phyloP scores from a whole-genome alignment of 768 basidiomycete species.

The Grammothele lineata region DNA sequence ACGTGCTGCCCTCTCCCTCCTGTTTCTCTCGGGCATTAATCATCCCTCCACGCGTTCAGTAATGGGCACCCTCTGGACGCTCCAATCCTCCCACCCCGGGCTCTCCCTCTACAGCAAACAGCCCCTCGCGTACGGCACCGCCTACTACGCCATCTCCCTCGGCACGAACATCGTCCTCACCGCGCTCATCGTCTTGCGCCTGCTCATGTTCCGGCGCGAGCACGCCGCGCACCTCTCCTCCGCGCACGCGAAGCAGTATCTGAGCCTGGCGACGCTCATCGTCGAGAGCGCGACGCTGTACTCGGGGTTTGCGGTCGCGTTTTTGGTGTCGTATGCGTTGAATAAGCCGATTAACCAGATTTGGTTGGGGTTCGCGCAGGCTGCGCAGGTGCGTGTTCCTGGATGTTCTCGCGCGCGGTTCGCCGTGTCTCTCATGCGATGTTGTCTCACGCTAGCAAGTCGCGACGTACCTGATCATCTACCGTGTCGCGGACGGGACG shows the following conservation, averaged over 20 bases:
- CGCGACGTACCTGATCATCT: slow-evolving; percentile 24
- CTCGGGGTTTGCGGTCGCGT: slow-evolving; percentile 18
- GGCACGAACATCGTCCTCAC: slow-evolving; percentile 20
- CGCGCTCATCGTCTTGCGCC: slow-evolving; percentile 16
- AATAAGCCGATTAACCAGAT: slow-evolving; percentile 12
- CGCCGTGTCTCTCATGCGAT: no score
- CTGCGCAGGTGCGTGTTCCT: slow-evolving; percentile 7
- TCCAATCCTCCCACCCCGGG: slow-evolving; percentile 38
- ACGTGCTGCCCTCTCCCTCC: slow-evolving; percentile 10
- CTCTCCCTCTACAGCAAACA: slow-evolving; percentile 29
- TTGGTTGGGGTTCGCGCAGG: slow-evolving; percentile 12
- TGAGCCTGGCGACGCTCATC: slow-evolving; percentile 16
- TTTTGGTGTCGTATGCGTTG: slow-evolving; percentile 19
- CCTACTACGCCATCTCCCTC: slow-evolving; percentile 19
- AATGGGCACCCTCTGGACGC: slow-evolving; percentile 40
- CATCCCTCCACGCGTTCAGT: slow-evolving; percentile 20
- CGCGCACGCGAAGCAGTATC: slow-evolving; percentile 8
- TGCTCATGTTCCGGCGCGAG: slow-evolving; percentile 14
- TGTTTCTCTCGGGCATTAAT: not conserved
- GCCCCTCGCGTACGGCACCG: slow-evolving; percentile 10
- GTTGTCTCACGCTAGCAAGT: slow-evolving; percentile 1
- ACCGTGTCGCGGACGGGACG: slow-evolving; percentile 21
- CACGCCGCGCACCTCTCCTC: slow-evolving; percentile 8
- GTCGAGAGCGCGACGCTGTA: slow-evolving; percentile 25
- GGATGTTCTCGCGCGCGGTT: no score